Evolutionary conservation across 1,139 yeast genomes (phyloP).

Genomic region (Nakaseomyces delphensis): DNA sequence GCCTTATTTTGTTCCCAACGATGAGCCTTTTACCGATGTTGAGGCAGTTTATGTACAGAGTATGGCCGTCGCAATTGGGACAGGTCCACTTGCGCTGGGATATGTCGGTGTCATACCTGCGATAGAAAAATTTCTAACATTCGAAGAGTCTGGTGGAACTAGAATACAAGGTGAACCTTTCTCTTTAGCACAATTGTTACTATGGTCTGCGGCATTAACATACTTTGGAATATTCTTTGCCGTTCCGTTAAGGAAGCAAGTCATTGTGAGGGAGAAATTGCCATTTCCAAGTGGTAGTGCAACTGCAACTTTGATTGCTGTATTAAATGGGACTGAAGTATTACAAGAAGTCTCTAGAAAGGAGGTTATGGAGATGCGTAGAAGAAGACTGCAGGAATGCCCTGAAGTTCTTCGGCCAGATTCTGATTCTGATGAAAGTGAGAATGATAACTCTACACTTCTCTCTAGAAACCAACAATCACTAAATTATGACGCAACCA

Average conservation of each 20-base stretch:
- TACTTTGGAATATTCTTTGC: conserved; percentile 95
- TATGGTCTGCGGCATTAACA: conserved; percentile 83
- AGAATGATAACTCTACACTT: conserved; percentile 8
- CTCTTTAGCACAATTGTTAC: conserved; percentile 44
- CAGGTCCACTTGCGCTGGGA: conserved; percentile 94
- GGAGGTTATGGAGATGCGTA: conserved; percentile 24
- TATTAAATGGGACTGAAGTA: conserved; percentile 62
- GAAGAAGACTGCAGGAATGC: conserved; percentile 24
- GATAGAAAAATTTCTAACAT: conserved; percentile 73
- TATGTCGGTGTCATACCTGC: conserved; percentile 97
- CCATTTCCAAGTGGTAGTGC: conserved; percentile 96
- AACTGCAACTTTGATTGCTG: conserved; percentile 86
- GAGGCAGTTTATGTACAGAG: conserved; percentile 91
- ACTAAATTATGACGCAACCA: conserved; percentile 1
- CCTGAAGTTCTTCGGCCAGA: conserved; percentile 28
- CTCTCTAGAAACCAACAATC: neutral
- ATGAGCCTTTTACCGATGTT: conserved; percentile 64
- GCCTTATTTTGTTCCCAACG: conserved; percentile 25
- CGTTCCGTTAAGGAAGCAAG: conserved; percentile 76
- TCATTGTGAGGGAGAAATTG: conserved; percentile 71
- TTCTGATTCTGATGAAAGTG: conserved; percentile 12
- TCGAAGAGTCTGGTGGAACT: conserved; percentile 65
- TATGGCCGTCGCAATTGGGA: conserved; percentile 92
- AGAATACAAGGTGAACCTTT: conserved; percentile 33
- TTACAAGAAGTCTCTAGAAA: conserved; percentile 36